Percentiles rank a stretch among this genome's conserved stretches.
Conservation (phyloP, 2,329 filamentous ascomycete species). For the Macroventuria anomochaeta region DNA sequence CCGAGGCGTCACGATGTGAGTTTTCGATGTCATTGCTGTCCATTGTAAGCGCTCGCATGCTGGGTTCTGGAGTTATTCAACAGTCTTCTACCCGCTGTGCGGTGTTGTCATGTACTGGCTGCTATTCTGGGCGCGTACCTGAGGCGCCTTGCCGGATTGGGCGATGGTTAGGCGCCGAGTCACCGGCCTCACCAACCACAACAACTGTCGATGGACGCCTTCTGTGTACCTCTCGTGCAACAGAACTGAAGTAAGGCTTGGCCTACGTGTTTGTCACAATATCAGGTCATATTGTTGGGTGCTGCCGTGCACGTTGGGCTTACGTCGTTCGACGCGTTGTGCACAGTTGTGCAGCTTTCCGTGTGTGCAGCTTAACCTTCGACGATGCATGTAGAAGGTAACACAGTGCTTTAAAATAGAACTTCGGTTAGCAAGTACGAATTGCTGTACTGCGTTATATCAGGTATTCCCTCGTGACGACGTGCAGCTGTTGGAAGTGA, state of each 20-base stretch:
- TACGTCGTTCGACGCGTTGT: conserved; percentile 13
- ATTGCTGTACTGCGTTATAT: conserved; percentile 9
- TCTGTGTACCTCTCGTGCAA: conserved; percentile 26
- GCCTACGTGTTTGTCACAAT: conserved; percentile 37
- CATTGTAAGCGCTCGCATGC: conserved; percentile 44
- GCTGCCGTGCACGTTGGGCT: conserved; percentile 18
- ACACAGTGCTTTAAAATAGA: conserved; percentile 17
- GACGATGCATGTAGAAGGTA: conserved; percentile 18
- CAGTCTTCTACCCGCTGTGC: conserved; percentile 30
- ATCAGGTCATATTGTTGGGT: conserved; percentile 20
- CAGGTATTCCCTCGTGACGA: not conserved
- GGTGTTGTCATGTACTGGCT: conserved; percentile 39
- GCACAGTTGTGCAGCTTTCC: conserved; percentile 12
- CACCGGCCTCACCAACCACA: conserved; percentile 26
- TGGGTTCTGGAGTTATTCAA: conserved; percentile 29
- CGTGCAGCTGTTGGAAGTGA: not conserved
- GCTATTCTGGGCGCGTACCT: conserved; percentile 41
- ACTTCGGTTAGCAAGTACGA: not conserved
- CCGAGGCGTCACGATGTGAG: conserved; percentile 43
- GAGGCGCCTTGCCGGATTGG: conserved; percentile 31
- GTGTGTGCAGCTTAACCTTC: conserved; percentile 13
- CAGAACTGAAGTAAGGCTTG: conserved; percentile 40
- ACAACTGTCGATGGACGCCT: conserved; percentile 30
- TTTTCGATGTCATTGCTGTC: conserved; percentile 36
- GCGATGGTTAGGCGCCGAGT: conserved; percentile 37